These are phyloP conservation scores for Fomitopsis betulina DNA, from an alignment of 1,284 basidiomycete species.

Conservation along the genomic window DNA sequence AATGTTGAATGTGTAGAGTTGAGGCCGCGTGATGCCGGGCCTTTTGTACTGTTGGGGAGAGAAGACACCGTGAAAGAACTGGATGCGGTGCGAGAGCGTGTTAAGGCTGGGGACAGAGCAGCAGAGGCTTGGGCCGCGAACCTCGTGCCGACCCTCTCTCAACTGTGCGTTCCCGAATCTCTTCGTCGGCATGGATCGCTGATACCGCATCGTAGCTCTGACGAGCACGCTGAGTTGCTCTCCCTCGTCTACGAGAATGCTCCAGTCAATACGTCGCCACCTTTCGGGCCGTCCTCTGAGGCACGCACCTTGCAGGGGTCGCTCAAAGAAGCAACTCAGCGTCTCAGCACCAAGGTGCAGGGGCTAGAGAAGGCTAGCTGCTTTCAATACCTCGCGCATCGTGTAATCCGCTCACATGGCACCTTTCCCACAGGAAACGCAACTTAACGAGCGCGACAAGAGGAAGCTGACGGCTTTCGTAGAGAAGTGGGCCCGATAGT, in stretches of 20 bases:
- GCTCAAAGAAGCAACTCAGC: conserved; percentile 8
- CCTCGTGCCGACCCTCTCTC: conserved; percentile 5
- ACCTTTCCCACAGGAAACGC: conserved; percentile 6
- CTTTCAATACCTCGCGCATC: neutral
- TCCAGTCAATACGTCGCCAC: conserved; percentile 23
- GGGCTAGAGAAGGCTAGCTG: conserved; percentile 16
- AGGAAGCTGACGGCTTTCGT: conserved; percentile 19
- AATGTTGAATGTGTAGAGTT: neutral
- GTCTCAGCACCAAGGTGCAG: conserved; percentile 12
- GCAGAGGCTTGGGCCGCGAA: conserved; percentile 11
- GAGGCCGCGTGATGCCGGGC: conserved; percentile 4
- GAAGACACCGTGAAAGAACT: conserved; percentile 18
- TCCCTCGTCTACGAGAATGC: conserved; percentile 18
- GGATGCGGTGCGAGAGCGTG: conserved; percentile 1
- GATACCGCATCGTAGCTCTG: conserved; percentile 5
- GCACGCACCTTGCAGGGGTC: conserved; percentile 6
- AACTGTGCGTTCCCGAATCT: conserved; percentile 12
- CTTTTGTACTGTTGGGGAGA: conserved; percentile 18
- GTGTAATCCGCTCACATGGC: no score
- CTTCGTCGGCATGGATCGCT: neutral
- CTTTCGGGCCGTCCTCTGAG: conserved; percentile 14
- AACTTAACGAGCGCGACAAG: conserved; percentile 16
- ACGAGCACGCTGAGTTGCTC: conserved; percentile 11
- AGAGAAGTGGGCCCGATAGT: conserved; percentile 17
- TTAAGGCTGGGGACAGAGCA: neutral